Percentiles rank a stretch among this genome's conserved stretches.
Evolutionary conservation across 768 basidiomycete species (phyloP).

Genomic region (Panellus pusillus): DNA sequence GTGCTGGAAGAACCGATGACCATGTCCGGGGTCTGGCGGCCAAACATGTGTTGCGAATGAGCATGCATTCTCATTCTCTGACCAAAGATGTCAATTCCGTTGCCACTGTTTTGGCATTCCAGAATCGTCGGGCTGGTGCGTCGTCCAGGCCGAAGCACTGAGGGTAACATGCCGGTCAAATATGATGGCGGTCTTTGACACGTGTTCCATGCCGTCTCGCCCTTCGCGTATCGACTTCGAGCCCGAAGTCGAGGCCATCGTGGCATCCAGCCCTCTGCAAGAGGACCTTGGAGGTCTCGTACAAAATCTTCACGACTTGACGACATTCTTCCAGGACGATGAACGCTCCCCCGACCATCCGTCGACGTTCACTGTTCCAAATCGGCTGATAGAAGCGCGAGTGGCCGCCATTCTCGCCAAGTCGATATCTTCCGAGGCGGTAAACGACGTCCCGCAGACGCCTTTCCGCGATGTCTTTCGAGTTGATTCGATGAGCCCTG

Average conservation of each 20-base stretch:
- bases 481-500: conserved; percentile 42
- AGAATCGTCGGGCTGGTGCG: conserved; percentile 83
- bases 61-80: conserved; percentile 63
- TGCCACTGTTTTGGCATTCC: conserved; percentile 77
- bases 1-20: conserved; percentile 91
- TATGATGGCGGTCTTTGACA: conserved; percentile 83
- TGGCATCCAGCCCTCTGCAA: conserved; percentile 44
- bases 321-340: conserved; percentile 67
- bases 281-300: conserved; percentile 79
- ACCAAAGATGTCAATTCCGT: conserved; percentile 50
- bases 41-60: conserved; percentile 89
- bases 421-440: conserved; percentile 56
- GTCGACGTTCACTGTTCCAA: conserved; percentile 43
- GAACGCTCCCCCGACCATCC: conserved; percentile 28
- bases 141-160: conserved; percentile 63
- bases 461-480: conserved; percentile 78
- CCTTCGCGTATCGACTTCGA: conserved; percentile 75
- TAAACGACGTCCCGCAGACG: conserved; percentile 68
- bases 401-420: conserved; percentile 83
- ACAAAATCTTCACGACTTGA: conserved; percentile 74
- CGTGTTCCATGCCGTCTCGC: conserved; percentile 68
- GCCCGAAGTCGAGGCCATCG: conserved; percentile 54
- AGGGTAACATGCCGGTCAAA: conserved; percentile 71
- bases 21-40: conserved; percentile 77
- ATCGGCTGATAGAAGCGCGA: conserved; percentile 67